A percentile compares a stretch with the other conserved stretches of the same genome.
Conservation (phyloP, 495 filamentous ascomycete genomes). For the Penicillium tannophilum region DNA sequence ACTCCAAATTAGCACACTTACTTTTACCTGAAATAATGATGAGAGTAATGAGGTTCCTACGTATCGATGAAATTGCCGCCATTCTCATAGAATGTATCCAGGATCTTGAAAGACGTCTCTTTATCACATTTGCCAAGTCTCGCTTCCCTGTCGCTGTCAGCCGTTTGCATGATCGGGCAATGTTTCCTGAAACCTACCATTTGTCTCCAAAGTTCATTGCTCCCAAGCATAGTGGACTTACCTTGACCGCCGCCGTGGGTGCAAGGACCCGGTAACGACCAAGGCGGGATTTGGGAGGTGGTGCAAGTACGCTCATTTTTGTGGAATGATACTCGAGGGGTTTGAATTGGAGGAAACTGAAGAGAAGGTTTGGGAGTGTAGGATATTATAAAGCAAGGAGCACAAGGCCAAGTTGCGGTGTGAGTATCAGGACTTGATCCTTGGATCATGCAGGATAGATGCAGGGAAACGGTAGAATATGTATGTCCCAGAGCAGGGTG, state of each 20-base stretch:
- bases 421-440: neutral
- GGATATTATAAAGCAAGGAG: neutral
- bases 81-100: slow-evolving; percentile 52
- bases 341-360: neutral
- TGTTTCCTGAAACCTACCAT: slow-evolving; percentile 34
- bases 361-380: neutral
- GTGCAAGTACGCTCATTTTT: neutral
- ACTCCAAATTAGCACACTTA: neutral
- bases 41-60: neutral
- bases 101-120: slow-evolving; percentile 47
- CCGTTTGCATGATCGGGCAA: no score
- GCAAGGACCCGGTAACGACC: slow-evolving; percentile 63
- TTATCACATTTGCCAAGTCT: slow-evolving; percentile 25
- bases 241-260: slow-evolving; percentile 58
- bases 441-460: slow-evolving; percentile 14
- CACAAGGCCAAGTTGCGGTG: neutral
- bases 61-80: slow-evolving; percentile 60
- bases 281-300: slow-evolving; percentile 29
- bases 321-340: neutral
- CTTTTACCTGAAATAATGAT: neutral
- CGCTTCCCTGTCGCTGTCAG: neutral
- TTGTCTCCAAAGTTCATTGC: slow-evolving; percentile 64
- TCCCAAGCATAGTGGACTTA: slow-evolving; percentile 62
- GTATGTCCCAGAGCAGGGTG: no score
- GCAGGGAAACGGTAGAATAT: no score